Base-by-base conservation (phyloP, 2,329 filamentous ascomycete genomes). In the Dryadomyces quercivorus region DNA sequence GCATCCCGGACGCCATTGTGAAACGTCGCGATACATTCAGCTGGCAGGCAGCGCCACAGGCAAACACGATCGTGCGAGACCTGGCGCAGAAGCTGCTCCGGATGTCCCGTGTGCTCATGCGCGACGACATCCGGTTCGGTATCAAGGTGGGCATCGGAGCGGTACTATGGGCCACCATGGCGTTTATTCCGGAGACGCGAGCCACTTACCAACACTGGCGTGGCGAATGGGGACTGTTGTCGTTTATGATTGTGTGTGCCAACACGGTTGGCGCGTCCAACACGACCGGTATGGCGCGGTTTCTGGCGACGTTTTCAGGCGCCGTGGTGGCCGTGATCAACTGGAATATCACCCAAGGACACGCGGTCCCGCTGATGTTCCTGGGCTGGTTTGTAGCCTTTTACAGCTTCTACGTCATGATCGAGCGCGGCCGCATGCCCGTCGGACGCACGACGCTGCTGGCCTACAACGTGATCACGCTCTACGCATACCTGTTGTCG, bases 201-300 rank as follows among this genome's bases (percentile, higher is more conserved):
- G 86, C 87, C 0, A 77, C 86, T 20, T 98, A 96, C 66, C 77
- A 82, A 52, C 85, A 85, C 63, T 97, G 91, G 89, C 78, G 92
- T 66, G 92, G 92, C 34, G 93, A 98, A 75, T 98, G 93, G 93
- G 93, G 93, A 21, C 75, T 98, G 2, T 69, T 98, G 54, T 95
- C 90, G 0, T 97, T 95, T 72, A 97, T 97, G 92, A 83, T 97
- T 64, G 93, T 98, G 22, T 95, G 91, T 65, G 90, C 88, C 42
- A 97, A 96, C 90, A 98, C 92, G 0, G 92, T 96, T 21, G 93
- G 93, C 31, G 90, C 93, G 8, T 88, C 90, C 22, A 98, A 97
- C 67, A 95, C 92, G 1, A 96, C 92, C 0, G 91, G 90, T 4
- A 82, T 84, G 63, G 83, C 91, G 50, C 84, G 93, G 61, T 92